Percentiles rank a stretch among this genome's conserved stretches.
phyloP scores from a whole-genome alignment of 805 yeast genomes.

The Nakazawaea molendinolei region DNA sequence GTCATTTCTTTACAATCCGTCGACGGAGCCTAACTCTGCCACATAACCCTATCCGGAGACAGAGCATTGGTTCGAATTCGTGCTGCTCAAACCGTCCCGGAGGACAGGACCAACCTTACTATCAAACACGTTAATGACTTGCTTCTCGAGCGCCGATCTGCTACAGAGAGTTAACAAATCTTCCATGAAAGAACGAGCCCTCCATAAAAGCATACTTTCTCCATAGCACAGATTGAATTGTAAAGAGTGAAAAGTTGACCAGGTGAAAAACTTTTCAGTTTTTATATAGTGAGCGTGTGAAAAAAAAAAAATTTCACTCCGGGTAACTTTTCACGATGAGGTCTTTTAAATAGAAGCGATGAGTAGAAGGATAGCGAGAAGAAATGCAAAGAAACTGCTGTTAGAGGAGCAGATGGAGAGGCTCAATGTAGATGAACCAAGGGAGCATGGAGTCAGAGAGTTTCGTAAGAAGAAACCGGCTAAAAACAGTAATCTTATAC shows the following conservation, averaged over 20 bases:
- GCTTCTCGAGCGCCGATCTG: constrained; percentile 77
- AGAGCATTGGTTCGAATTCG: constrained; percentile 19
- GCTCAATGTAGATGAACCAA: constrained; percentile 8
- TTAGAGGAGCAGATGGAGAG: constrained; percentile 13
- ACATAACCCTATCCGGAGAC: constrained; percentile 33
- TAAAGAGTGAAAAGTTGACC: background rate
- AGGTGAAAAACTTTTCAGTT: constrained; percentile 6
- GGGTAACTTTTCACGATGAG: constrained; percentile 4
- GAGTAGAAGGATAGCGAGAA: constrained; percentile 29
- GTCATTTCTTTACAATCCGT: constrained; percentile 79
- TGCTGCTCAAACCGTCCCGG: constrained; percentile 32
- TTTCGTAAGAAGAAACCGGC: constrained; percentile 6
- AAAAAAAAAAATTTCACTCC: constrained; percentile 11
- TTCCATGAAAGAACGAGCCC: constrained; percentile 7
- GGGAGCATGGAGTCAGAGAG: background rate
- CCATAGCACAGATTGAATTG: constrained; percentile 47
- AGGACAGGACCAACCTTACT: constrained; percentile 18
- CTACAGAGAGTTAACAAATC: constrained; percentile 20
- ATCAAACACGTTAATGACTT: constrained; percentile 31
- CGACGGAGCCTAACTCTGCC: constrained; percentile 93
- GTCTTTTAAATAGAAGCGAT: constrained; percentile 11
- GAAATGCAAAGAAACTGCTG: constrained; percentile 19
- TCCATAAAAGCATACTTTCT: constrained; percentile 32
- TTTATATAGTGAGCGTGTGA: constrained; percentile 1
- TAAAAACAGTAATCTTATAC: constrained; percentile 18